phyloP scores from a whole-genome alignment of 441 rosid species.

The Flueggea neowawraea region DNA sequence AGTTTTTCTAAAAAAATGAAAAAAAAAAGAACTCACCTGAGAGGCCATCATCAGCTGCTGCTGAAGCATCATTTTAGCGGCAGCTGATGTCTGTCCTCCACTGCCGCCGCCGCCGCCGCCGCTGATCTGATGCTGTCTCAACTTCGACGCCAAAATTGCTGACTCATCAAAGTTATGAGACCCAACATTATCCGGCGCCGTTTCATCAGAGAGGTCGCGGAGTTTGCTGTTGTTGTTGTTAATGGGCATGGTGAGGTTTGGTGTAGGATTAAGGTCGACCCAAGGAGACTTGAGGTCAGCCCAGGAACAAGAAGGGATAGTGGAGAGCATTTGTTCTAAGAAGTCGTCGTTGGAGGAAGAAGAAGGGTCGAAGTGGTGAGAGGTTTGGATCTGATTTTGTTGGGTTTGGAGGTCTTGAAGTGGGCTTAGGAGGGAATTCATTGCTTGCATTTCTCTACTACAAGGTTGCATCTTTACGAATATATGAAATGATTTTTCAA shows the following conservation, averaged over 20 bases:
- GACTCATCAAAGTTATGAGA: constrained; percentile 43
- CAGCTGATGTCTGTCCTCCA: background rate
- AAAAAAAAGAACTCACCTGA: constrained; percentile 12
- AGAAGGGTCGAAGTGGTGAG: constrained; percentile 33
- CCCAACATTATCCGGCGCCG: constrained; percentile 33
- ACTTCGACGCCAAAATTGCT: constrained; percentile 46
- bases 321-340: constrained; percentile 60
- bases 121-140: constrained; percentile 64
- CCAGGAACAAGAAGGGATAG: constrained; percentile 54
- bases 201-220: constrained; percentile 40
- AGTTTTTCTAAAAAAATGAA: background rate
- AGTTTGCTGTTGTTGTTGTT: constrained; percentile 1
- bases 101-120: constrained; percentile 15
- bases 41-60: constrained; percentile 50
- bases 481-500: too few species aligned
- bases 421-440: constrained; percentile 37
- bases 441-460: constrained; percentile 51
- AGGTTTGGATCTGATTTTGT: constrained; percentile 38
- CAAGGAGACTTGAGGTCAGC: constrained; percentile 41
- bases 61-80: constrained; percentile 38
- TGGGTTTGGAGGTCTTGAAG: constrained; percentile 33
- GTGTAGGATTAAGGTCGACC: constrained; percentile 23
- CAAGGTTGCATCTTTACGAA: constrained; percentile 32
- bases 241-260: constrained; percentile 15
- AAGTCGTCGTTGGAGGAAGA: constrained; percentile 46